phyloP scores from a whole-genome alignment of 1,284 basidiomycete species.

The Heterobasidion irregulare region DNA sequence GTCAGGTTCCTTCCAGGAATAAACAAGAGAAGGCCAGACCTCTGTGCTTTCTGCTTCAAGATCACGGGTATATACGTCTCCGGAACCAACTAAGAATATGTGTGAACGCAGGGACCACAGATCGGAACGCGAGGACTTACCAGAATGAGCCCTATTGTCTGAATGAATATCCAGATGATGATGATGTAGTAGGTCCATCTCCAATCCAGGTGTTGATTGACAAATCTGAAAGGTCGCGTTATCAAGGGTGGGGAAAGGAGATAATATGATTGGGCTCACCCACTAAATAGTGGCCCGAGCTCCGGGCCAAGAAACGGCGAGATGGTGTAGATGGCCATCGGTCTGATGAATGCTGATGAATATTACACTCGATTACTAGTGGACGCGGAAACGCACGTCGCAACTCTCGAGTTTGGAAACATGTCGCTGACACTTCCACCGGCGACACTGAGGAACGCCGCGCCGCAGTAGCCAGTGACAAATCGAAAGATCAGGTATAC shows the following conservation, averaged over 20 bases:
- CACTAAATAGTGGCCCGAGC: conserved; percentile 52
- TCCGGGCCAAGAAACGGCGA: conserved; percentile 74
- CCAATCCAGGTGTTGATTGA: conserved; percentile 57
- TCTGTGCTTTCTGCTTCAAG: conserved; percentile 45
- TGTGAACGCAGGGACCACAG: background rate
- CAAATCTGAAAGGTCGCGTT: conserved; percentile 21
- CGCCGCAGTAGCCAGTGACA: conserved; percentile 59
- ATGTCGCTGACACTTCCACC: conserved; percentile 77
- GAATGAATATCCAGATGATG: conserved; percentile 51
- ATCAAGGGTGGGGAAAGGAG: background rate
- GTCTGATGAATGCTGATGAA: conserved; percentile 30
- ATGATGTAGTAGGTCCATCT: conserved; percentile 72
- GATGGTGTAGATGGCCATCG: conserved; percentile 71
- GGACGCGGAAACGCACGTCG: conserved; percentile 37
- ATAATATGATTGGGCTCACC: conserved; percentile 27
- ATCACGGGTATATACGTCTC: conserved; percentile 72
- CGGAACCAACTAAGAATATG: conserved; percentile 41
- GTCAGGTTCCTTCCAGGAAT: background rate
- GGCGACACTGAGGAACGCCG: conserved; percentile 74
- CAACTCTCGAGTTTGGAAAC: conserved; percentile 56
- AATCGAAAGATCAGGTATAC: conserved; percentile 66
- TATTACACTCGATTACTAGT: background rate
- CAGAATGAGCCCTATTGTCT: conserved; percentile 35
- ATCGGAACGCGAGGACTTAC: conserved; percentile 26
- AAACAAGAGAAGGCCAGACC: conserved; percentile 13